Base-by-base conservation (phyloP, 305 asterid genomes). In the Petunia hybrid region DNA sequence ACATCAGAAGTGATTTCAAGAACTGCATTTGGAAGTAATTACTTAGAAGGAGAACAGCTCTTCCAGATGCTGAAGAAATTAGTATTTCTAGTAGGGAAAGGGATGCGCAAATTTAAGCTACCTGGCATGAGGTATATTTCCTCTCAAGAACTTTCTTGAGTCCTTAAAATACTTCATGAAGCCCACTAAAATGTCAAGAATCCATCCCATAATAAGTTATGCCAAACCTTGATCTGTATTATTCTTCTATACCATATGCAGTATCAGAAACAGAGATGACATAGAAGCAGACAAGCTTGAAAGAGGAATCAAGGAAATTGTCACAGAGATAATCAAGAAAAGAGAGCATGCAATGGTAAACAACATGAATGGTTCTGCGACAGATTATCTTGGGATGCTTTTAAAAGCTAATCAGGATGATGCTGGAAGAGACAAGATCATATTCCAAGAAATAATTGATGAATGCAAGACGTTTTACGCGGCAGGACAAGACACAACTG, bases 21-120 rank as follows among this genome's bases (percentile, higher is more conserved):
- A 84, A 91, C 95, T 45, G 97, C 97, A 22, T 93, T 93, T 43
- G 97, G 97, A 4, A 91, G 97, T 83, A 91, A 90, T 84, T 93
- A 90, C 48, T 39, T 82, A 67, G 97, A 93, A 83, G 97, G 96
- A 84, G 85, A 89, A 82, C 85, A 69, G 38, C 87, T 93, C 46
- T 93, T 93, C 76, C 94, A 89, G 40, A 90, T 85, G 91, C 61
- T 93, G 87, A 87, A 76, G 82, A 89, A 87, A 74, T 77, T 93
- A 57, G 65, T 87, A 16, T 40, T 63, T 5, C 57, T 90, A 1
- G 69, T 85, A 46, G 81, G 89, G 9, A 87, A 84, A 84, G 89
- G 89, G 79, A 83, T 81, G 40, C 83, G 53, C 81, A 89, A 84
- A 76, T 77, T 89, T 56, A 85, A 82, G 80, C 64, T 85, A 55